A percentile compares a stretch with the other conserved stretches of the same genome.
Evolutionary conservation across 495 filamentous ascomycete genomes (phyloP).

Genomic region (Neurospora sp.): DNA sequence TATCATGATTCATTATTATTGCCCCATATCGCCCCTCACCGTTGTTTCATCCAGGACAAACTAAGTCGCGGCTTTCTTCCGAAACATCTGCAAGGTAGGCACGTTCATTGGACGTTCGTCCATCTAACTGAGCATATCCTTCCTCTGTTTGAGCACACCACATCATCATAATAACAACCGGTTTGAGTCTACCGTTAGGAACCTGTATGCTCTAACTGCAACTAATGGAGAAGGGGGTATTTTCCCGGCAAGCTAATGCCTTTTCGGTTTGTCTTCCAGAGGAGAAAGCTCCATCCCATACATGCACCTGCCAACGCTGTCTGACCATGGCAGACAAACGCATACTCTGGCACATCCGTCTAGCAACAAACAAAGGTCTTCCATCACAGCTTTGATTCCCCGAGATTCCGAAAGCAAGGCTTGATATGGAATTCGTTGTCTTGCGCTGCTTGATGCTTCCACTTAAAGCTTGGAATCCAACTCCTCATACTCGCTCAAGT

Average conservation of each 20-base stretch:
- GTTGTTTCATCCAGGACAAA: background rate
- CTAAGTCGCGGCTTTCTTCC: background rate
- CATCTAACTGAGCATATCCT: background rate
- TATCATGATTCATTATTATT: background rate
- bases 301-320: background rate
- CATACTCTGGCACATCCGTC: background rate
- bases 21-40: background rate
- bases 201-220: background rate
- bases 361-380: background rate
- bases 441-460: background rate
- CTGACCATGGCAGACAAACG: background rate
- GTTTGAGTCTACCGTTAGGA: background rate
- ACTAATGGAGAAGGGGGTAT: background rate
- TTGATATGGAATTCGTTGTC: background rate
- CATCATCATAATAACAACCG: background rate
- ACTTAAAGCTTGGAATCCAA: constrained; percentile 55
- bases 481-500: constrained; percentile 76
- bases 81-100: background rate
- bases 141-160: background rate
- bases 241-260: background rate
- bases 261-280: background rate
- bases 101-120: background rate
- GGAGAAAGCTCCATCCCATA: background rate
- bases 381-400: background rate
- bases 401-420: background rate